Evolutionary conservation across 768 basidiomycete genomes (phyloP).

Genomic region (Naganishia vaughanmartiniae): DNA sequence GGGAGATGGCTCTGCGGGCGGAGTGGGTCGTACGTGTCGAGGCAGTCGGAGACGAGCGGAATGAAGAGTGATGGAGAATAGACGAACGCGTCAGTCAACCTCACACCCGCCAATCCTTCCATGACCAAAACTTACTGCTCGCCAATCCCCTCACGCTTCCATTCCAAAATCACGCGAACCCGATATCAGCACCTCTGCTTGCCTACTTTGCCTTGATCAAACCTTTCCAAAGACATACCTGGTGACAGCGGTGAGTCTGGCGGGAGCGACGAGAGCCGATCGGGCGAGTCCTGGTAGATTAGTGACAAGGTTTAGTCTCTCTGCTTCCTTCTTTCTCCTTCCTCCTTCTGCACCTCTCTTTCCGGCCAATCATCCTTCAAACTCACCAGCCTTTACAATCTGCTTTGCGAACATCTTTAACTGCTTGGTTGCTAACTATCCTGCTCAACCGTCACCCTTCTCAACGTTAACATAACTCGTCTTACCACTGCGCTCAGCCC

Average conservation of each 20-base stretch:
- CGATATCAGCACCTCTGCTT: conserved; percentile 4
- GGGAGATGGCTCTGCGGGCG: conserved; percentile 62
- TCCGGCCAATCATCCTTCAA: not conserved
- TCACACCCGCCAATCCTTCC: conserved; percentile 1
- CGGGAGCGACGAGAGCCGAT: conserved; percentile 25
- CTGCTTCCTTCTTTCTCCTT: not conserved
- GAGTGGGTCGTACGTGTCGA: no score
- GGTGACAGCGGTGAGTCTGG: conserved; percentile 16
- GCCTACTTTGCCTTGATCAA: no score
- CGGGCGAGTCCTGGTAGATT: conserved; percentile 16
- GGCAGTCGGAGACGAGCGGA: not conserved
- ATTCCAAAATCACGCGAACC: not conserved
- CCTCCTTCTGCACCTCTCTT: not conserved
- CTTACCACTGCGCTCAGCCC: not conserved
- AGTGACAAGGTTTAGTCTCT: not conserved
- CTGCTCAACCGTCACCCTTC: not conserved
- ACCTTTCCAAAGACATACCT: conserved; percentile 1
- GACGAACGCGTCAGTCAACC: not conserved
- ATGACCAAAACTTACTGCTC: conserved; percentile 27
- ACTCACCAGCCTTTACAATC: conserved; percentile 26
- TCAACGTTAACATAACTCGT: not conserved
- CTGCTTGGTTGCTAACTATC: not conserved
- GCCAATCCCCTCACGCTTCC: conserved; percentile 32
- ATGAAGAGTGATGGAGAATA: not conserved
- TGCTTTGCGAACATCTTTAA: conserved; percentile 30